Percentiles rank a stretch among this genome's conserved stretches.
phyloP scores from a whole-genome alignment of 2,329 filamentous ascomycete species.

The Nemania bipapillata region DNA sequence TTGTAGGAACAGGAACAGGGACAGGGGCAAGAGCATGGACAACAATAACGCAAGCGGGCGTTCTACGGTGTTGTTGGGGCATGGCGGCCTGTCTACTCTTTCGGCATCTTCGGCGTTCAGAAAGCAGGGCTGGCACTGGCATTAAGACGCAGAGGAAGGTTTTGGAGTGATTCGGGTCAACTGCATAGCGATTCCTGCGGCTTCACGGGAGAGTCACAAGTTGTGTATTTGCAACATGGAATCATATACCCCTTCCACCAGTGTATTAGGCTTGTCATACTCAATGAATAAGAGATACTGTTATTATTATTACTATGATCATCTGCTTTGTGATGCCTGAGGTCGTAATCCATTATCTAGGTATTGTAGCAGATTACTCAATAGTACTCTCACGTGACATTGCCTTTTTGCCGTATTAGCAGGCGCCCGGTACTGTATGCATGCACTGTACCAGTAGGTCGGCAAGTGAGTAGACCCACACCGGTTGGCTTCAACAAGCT shows the following conservation, averaged over 20 bases:
- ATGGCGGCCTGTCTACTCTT: background rate
- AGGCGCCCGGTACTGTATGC: too few species aligned
- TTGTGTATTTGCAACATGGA: constrained; percentile 12
- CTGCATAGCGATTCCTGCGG: constrained; percentile 40
- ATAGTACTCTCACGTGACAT: constrained; percentile 34
- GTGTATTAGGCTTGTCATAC: background rate
- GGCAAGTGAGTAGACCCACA: constrained; percentile 24
- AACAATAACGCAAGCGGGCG: constrained; percentile 11
- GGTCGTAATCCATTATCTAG: too few species aligned
- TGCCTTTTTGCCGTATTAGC: too few species aligned
- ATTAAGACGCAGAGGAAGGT: constrained; percentile 14
- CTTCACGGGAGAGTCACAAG: constrained; percentile 23
- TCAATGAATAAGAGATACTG: background rate
- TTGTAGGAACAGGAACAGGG: too few species aligned
- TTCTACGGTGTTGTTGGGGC: constrained; percentile 13
- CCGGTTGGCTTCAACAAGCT: background rate
- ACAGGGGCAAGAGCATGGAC: background rate
- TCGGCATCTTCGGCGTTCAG: constrained; percentile 40
- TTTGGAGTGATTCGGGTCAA: constrained; percentile 25
- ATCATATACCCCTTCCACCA: background rate
- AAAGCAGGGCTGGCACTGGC: constrained; percentile 24
- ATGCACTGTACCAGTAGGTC: too few species aligned
- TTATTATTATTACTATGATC: too few species aligned
- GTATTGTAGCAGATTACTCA: too few species aligned
- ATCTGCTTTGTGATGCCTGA: too few species aligned